These are phyloP conservation scores for Hericium erinaceus DNA, from an alignment of 768 basidiomycete species.

Conservation along the genomic window DNA sequence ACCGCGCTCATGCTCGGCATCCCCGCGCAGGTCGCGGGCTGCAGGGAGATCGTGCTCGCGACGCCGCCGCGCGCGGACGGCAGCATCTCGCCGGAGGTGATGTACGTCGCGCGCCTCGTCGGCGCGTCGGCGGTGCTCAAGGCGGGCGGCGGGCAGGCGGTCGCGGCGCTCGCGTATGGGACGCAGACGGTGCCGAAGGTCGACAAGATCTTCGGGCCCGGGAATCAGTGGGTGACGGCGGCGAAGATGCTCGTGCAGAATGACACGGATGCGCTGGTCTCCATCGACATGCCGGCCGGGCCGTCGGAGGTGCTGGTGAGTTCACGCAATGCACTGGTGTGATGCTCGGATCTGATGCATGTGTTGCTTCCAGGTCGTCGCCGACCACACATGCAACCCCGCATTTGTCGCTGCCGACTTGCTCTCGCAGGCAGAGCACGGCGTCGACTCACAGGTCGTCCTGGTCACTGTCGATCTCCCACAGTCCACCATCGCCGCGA, in stretches of 20 bases:
- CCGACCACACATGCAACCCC: conserved; percentile 78
- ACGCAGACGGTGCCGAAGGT: conserved; percentile 94
- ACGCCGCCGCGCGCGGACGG: conserved; percentile 95
- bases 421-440: conserved; percentile 96
- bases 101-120: conserved; percentile 89
- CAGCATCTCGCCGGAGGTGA: conserved; percentile 89
- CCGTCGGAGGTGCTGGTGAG: conserved; percentile 94
- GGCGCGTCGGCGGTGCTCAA: conserved; percentile 87
- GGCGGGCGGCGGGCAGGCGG: conserved; percentile 94
- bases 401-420: conserved; percentile 95
- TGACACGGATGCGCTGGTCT: conserved; percentile 91
- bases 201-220: conserved; percentile 98
- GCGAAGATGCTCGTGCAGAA: conserved; percentile 99
- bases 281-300: conserved; percentile 99
- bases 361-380: conserved; percentile 63
- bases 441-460: conserved; percentile 96
- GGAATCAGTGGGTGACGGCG: conserved; percentile 99
- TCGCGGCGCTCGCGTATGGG: conserved; percentile 94
- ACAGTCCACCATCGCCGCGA: conserved; percentile 48
- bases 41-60: conserved; percentile 84
- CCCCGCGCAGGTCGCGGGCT: conserved; percentile 95
- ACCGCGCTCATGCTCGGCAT: conserved; percentile 98
- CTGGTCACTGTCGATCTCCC: conserved; percentile 73
- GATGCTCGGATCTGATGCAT: conserved; percentile 11
- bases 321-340: conserved; percentile 10